Conservation (phyloP, 2,329 filamentous ascomycete species). For the Lecanicillium sp. region DNA sequence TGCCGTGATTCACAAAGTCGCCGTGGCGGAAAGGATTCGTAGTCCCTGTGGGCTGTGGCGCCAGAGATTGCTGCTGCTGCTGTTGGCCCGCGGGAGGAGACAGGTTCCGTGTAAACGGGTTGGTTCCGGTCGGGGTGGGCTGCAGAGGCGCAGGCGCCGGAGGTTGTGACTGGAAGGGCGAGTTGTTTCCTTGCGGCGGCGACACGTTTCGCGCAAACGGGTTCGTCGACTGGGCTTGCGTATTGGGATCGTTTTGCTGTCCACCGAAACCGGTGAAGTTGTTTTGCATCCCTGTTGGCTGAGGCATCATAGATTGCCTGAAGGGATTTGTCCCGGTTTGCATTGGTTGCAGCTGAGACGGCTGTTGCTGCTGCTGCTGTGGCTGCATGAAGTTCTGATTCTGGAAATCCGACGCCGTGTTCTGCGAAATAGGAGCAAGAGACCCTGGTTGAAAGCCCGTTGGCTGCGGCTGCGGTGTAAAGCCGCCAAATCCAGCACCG, state of each 20-base stretch:
- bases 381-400: constrained; percentile 16
- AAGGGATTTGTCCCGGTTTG: constrained; percentile 69
- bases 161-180: constrained; percentile 35
- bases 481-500: constrained; percentile 78
- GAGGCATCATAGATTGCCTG: constrained; percentile 75
- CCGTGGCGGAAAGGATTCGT: constrained; percentile 95
- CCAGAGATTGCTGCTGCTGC: constrained; percentile 43
- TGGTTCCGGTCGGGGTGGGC: constrained; percentile 47
- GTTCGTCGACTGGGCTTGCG: constrained; percentile 65
- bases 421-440: constrained; percentile 51
- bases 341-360: constrained; percentile 15
- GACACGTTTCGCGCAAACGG: constrained; percentile 64
- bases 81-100: constrained; percentile 16
- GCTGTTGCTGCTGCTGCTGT: constrained; percentile 13
- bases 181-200: constrained; percentile 21
- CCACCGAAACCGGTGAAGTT: constrained; percentile 14
- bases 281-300: constrained; percentile 40
- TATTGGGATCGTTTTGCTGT: constrained; percentile 28
- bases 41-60: constrained; percentile 73
- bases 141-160: constrained; percentile 31
- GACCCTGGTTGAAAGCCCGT: constrained; percentile 42
- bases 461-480: constrained; percentile 51
- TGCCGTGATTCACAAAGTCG: constrained; percentile 80
- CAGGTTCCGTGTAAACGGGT: constrained; percentile 48
- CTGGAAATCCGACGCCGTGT: constrained; percentile 44